Evolutionary conservation across 208 protist genomes (phyloP).

Genomic region (Leishmania gerbilli): DNA sequence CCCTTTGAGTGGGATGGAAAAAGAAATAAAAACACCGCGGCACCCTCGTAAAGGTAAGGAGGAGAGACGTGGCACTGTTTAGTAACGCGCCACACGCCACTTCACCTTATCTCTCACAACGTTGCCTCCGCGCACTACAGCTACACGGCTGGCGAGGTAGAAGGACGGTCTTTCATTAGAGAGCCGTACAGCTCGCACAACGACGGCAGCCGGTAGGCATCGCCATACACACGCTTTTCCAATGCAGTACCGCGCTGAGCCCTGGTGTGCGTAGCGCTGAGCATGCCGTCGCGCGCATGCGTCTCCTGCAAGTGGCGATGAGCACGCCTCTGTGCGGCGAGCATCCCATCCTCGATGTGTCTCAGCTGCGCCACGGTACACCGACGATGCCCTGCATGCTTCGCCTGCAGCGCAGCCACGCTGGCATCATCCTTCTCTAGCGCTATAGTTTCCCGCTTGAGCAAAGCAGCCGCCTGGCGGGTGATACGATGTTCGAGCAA

Average conservation of each 20-base stretch:
- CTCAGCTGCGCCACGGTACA: slow-evolving; percentile 32
- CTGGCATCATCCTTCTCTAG: slow-evolving; percentile 22
- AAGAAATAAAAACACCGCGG: neutral
- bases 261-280: slow-evolving; percentile 27
- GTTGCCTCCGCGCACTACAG: neutral
- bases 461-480: slow-evolving; percentile 11
- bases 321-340: slow-evolving; percentile 42
- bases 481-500: slow-evolving; percentile 27
- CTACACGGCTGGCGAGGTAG: slow-evolving; percentile 2
- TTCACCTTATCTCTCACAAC: neutral
- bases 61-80: neutral
- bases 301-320: slow-evolving; percentile 45
- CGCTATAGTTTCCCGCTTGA: slow-evolving; percentile 14
- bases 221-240: slow-evolving; percentile 46
- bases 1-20: neutral
- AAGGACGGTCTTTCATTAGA: slow-evolving; percentile 23
- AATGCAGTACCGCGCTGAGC: slow-evolving; percentile 56
- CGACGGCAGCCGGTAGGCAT: slow-evolving; percentile 49
- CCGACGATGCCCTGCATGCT: slow-evolving; percentile 8
- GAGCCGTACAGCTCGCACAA: slow-evolving; percentile 66
- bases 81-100: neutral
- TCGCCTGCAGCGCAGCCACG: slow-evolving; percentile 15
- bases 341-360: slow-evolving; percentile 62
- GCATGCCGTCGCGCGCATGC: slow-evolving; percentile 18
- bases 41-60: neutral